A percentile compares a stretch with the other conserved stretches of the same genome.
Conservation (phyloP, 148 eudicot genomes). For the Diospyros lotus region DNA sequence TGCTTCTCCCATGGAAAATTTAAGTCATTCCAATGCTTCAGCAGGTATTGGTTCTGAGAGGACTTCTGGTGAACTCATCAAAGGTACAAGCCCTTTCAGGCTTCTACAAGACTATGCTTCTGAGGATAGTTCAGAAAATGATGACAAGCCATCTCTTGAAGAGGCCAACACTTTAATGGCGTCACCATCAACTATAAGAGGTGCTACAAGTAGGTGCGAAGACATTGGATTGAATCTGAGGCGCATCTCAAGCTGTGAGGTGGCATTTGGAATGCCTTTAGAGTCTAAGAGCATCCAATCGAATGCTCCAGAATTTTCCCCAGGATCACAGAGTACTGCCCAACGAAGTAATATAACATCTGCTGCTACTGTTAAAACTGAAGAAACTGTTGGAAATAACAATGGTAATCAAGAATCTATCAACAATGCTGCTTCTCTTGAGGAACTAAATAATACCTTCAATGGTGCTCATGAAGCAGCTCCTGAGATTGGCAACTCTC, state of each 20-base stretch:
- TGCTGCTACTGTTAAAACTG: constrained; percentile 15
- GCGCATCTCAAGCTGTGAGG: constrained; percentile 20
- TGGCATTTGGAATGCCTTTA: constrained; percentile 10
- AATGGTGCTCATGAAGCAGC: constrained; percentile 20
- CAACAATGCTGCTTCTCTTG: constrained; percentile 15
- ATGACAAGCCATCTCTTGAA: constrained; percentile 30
- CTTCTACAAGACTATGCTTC: constrained; percentile 70
- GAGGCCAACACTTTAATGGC: constrained; percentile 27
- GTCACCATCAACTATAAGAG: constrained; percentile 22
- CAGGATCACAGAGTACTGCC: constrained; percentile 12
- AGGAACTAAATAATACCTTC: constrained; percentile 22
- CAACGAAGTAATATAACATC: constrained; percentile 11
- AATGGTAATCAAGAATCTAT: constrained; percentile 25
- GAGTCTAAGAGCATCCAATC: constrained; percentile 25
- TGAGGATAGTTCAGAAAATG: constrained; percentile 53
- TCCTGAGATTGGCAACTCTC: constrained; percentile 23
- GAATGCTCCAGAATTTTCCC: constrained; percentile 14
- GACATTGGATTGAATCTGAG: constrained; percentile 16
- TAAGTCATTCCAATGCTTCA: constrained; percentile 20
- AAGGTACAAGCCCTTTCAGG: constrained; percentile 50
- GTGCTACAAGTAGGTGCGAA: constrained; percentile 17
- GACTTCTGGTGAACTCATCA: constrained; percentile 22
- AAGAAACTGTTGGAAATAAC: constrained; percentile 19
- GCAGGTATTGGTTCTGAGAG: constrained; percentile 28
- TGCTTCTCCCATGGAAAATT: constrained; percentile 7